Conservation (phyloP, 2,329 filamentous ascomycete species). For the Ascochyta viciae-villosae region DNA sequence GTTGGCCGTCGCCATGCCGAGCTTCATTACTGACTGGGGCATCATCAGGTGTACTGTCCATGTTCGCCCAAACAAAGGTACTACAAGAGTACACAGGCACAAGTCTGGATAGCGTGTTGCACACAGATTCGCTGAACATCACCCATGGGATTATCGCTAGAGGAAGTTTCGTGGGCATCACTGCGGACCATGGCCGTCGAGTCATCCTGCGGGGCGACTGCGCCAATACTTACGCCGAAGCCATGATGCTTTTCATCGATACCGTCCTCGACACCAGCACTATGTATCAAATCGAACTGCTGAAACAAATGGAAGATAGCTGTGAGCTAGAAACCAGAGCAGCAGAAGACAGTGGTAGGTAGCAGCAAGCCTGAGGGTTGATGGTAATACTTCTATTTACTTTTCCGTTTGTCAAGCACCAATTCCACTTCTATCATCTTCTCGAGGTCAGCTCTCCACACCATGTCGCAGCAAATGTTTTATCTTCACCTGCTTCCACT, state of each 20-base stretch:
- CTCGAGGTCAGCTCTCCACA: no score
- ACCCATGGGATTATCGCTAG: not conserved
- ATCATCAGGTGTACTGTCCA: conserved; percentile 5
- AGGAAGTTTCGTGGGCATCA: conserved; percentile 2
- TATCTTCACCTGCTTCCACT: no score
- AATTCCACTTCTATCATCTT: no score
- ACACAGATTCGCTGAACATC: conserved; percentile 2
- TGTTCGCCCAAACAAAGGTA: conserved; percentile 8
- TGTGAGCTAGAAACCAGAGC: not conserved
- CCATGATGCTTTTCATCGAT: conserved; percentile 11
- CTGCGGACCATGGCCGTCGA: not conserved
- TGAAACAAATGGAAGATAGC: not conserved
- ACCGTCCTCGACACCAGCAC: not conserved
- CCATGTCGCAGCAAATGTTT: no score
- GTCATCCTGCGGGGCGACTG: conserved; percentile 7
- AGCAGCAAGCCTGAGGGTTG: not conserved
- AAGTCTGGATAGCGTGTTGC: not conserved
- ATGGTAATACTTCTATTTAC: no score
- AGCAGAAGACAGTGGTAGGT: not conserved
- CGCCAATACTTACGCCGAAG: conserved; percentile 2
- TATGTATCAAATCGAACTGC: not conserved
- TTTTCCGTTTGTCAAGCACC: no score
- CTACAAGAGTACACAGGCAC: not conserved
- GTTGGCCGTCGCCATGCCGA: not conserved
- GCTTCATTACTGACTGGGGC: not conserved